These are phyloP conservation scores for Solanum gandarillasii DNA, from an alignment of 257 asterid genomes.

Conservation along the genomic window DNA sequence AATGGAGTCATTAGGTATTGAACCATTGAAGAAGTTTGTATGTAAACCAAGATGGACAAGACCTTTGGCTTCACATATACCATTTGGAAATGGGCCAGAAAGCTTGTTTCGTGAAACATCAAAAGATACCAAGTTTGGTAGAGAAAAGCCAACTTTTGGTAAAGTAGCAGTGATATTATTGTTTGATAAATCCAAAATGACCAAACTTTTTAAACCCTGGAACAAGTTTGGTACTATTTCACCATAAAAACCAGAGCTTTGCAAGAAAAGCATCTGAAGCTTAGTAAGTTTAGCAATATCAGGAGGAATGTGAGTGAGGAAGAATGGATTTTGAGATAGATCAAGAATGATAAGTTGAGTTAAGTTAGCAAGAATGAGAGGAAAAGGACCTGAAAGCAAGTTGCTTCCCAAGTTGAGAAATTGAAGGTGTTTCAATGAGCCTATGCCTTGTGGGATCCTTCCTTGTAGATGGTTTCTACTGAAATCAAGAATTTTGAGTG, in stretches of 20 bases:
- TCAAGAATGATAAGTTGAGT: constrained; percentile 63
- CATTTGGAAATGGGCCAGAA: constrained; percentile 54
- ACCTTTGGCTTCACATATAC: constrained; percentile 48
- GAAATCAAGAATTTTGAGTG: constrained; percentile 45
- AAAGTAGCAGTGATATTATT: constrained; percentile 59
- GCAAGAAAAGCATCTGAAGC: constrained; percentile 52
- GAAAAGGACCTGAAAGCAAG: constrained; percentile 63
- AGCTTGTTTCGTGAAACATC: constrained; percentile 76
- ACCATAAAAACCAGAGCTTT: constrained; percentile 65
- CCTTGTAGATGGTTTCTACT: constrained; percentile 74
- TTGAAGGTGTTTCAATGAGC: constrained; percentile 36
- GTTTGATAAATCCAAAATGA: constrained; percentile 48
- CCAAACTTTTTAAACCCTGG: constrained; percentile 42
- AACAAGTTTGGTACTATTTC: constrained; percentile 39
- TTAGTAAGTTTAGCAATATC: constrained; percentile 37
- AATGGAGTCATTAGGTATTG: constrained; percentile 36
- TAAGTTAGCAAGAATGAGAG: constrained; percentile 46
- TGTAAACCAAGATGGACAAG: constrained; percentile 48
- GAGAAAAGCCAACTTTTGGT: constrained; percentile 31
- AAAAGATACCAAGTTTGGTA: constrained; percentile 58
- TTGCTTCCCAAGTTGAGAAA: constrained; percentile 61
- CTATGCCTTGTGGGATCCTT: constrained; percentile 60
- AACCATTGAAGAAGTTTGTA: constrained; percentile 53
- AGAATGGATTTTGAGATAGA: constrained; percentile 63
- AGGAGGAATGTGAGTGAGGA: constrained; percentile 58